phyloP scores from a whole-genome alignment of 2,329 filamentous ascomycete species.

The Botrytis tulipae region DNA sequence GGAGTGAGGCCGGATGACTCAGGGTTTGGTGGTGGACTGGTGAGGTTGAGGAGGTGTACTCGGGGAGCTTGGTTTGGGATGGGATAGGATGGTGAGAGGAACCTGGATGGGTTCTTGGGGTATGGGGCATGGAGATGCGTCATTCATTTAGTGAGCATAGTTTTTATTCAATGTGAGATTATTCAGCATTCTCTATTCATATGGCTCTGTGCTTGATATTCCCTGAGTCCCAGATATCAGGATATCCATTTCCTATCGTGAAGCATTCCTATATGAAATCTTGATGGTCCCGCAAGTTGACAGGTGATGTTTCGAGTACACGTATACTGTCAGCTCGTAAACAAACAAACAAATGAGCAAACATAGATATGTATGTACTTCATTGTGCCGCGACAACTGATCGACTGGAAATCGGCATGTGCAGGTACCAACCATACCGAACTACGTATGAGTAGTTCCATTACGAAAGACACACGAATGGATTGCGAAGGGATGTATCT shows the following conservation, averaged over 20 bases:
- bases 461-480: background rate
- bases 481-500: background rate
- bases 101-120: too few species aligned
- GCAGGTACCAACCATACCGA: background rate
- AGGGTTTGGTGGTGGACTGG: background rate
- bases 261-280: background rate
- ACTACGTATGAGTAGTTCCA: background rate
- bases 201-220: background rate
- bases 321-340: background rate
- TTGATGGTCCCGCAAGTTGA: background rate
- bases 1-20: slow-evolving; percentile 1
- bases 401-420: background rate
- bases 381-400: background rate
- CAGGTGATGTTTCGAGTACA: background rate
- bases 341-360: background rate
- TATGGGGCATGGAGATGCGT: background rate
- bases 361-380: background rate
- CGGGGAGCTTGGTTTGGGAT: background rate
- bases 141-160: background rate
- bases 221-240: background rate
- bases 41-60: background rate
- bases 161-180: background rate
- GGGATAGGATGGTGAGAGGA: background rate
- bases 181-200: background rate
- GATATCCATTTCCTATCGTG: background rate